Percentiles rank a stretch among this genome's conserved stretches.
Conservation (phyloP, 805 yeast genomes). For the Saturnispora sanitii region DNA sequence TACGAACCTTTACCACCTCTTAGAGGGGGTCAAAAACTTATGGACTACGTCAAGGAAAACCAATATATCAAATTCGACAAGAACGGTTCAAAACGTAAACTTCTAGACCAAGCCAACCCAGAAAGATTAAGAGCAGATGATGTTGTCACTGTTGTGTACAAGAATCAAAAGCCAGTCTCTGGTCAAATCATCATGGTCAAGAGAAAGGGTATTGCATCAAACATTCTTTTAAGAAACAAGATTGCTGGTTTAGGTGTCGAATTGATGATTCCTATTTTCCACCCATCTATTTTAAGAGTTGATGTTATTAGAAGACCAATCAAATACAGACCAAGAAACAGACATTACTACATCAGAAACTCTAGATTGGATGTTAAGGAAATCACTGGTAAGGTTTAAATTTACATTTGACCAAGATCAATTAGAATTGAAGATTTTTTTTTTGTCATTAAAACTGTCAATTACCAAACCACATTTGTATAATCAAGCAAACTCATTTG, state of each 20-base stretch:
- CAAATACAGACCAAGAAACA: constrained; percentile 67
- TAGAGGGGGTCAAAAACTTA: constrained; percentile 36
- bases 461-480: background rate
- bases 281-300: constrained; percentile 66
- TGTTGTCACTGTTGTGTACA: constrained; percentile 63
- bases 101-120: constrained; percentile 38
- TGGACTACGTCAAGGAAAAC: constrained; percentile 39
- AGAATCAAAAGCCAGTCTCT: constrained; percentile 53
- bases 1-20: constrained; percentile 42
- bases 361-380: constrained; percentile 69
- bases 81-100: constrained; percentile 51
- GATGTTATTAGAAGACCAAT: constrained; percentile 70
- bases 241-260: constrained; percentile 80
- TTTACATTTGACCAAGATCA: too few relatives aligned
- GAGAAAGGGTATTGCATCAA: constrained; percentile 61
- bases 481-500: too few relatives aligned
- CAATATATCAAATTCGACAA: constrained; percentile 59
- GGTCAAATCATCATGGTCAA: constrained; percentile 77
- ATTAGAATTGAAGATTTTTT: background rate
- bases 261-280: constrained; percentile 66
- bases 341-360: constrained; percentile 84
- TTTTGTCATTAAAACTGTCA: constrained; percentile 1
- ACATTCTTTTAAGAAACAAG: constrained; percentile 74
- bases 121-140: constrained; percentile 70
- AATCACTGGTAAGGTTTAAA: constrained; percentile 24